A percentile compares a stretch with the other conserved stretches of the same genome.
Conservation (phyloP, 2,329 filamentous ascomycete species). For the Aspergillus ochraceoroseus region DNA sequence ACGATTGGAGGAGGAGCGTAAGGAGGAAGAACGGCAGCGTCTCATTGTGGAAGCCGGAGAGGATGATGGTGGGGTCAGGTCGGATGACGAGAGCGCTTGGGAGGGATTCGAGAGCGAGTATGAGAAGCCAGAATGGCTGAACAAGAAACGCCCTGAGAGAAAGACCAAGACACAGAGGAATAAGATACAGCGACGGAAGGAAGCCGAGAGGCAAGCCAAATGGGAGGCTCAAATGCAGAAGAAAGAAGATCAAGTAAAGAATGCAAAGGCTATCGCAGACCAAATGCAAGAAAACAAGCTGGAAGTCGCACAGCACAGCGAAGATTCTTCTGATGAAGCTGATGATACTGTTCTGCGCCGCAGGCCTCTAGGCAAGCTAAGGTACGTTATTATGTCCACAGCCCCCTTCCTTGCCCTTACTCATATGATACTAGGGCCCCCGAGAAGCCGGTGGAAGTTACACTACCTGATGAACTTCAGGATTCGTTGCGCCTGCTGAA, state of each 20-base stretch:
- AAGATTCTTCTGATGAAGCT: conserved; percentile 47
- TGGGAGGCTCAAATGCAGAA: conserved; percentile 72
- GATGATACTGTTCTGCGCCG: conserved; percentile 63
- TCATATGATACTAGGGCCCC: conserved; percentile 46
- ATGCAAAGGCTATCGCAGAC: conserved; percentile 64
- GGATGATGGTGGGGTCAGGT: conserved; percentile 68
- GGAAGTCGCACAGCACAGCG: conserved; percentile 40
- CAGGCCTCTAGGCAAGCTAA: conserved; percentile 62
- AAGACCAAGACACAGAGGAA: conserved; percentile 87
- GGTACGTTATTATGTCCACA: conserved; percentile 32
- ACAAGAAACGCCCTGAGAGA: conserved; percentile 70
- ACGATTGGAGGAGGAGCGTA: conserved; percentile 62
- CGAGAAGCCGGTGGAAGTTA: conserved; percentile 72
- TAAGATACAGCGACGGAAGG: conserved; percentile 81
- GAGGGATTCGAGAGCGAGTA: conserved; percentile 79
- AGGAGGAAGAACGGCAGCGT: conserved; percentile 63
- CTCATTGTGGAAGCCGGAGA: conserved; percentile 68
- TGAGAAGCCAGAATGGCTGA: conserved; percentile 61
- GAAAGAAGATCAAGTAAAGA: conserved; percentile 65
- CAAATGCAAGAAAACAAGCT: conserved; percentile 48
- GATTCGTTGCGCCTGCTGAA: conserved; percentile 76
- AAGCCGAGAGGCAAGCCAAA: conserved; percentile 70
- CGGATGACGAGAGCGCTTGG: conserved; percentile 88
- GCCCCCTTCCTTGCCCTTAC: not conserved
- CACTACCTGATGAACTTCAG: conserved; percentile 77